These are phyloP conservation scores for Paraphysoderma sedebokerense DNA, from an alignment of 371 early-diverging fungal species.

Conservation along the genomic window DNA sequence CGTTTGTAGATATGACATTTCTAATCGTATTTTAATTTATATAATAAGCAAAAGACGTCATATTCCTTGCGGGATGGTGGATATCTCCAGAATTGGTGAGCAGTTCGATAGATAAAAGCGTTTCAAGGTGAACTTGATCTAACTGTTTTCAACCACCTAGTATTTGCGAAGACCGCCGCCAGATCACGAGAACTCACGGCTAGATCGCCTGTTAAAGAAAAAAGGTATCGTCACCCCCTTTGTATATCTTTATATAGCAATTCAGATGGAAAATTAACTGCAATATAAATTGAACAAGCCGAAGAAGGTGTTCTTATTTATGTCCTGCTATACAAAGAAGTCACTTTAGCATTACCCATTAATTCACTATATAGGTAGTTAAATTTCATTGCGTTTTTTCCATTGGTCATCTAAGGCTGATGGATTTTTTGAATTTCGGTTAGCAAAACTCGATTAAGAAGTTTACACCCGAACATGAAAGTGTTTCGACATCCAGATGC, in stretches of 20 bases:
- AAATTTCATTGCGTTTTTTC: too few species aligned
- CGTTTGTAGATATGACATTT: not conserved
- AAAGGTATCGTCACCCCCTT: conserved; percentile 22
- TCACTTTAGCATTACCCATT: conserved; percentile 56
- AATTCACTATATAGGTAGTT: conserved; percentile 63
- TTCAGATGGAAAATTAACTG: too few species aligned
- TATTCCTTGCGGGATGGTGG: too few species aligned
- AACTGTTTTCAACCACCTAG: conserved; percentile 13
- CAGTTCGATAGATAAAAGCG: not conserved
- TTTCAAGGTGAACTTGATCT: not conserved
- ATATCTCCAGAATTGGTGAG: conserved; percentile 29
- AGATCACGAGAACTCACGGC: conserved; percentile 51
- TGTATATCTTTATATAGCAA: not conserved
- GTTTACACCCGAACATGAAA: conserved; percentile 38
- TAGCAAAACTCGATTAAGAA: conserved; percentile 61
- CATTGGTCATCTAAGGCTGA: too few species aligned
- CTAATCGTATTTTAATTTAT: not conserved
- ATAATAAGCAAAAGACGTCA: conserved; percentile 18
- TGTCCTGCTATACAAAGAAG: conserved; percentile 79
- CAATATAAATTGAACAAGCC: conserved; percentile 32
- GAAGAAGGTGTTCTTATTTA: conserved; percentile 76
- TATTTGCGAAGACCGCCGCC: conserved; percentile 62
- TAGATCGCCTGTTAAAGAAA: conserved; percentile 61
- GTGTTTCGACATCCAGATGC: conserved; percentile 71
- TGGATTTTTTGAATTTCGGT: too few species aligned